Percentiles rank a stretch among this genome's conserved stretches.
These are phyloP conservation scores for Alternaria triticina DNA, from an alignment of 2,329 filamentous ascomycete genomes.

Conservation along the genomic window DNA sequence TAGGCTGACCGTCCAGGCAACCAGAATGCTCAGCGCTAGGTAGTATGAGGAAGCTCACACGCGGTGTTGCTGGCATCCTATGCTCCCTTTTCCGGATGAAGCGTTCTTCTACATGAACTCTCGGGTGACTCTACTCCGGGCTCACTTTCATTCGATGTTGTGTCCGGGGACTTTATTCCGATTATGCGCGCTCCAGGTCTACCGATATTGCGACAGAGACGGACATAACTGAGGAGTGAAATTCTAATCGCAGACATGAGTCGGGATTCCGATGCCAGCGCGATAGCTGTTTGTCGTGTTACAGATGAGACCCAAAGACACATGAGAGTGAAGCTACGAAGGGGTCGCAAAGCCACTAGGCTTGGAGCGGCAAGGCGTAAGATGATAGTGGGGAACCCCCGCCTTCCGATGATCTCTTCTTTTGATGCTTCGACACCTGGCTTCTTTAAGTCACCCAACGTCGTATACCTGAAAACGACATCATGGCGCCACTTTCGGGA, in stretches of 20 bases:
- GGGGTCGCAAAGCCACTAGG: neutral
- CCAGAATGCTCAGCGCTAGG: slow-evolving; percentile 1
- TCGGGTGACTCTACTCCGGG: neutral
- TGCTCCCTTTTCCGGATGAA: neutral
- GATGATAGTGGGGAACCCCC: neutral
- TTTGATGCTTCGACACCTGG: neutral
- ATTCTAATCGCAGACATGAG: neutral
- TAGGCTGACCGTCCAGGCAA: neutral
- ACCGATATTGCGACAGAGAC: neutral
- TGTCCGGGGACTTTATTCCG: neutral
- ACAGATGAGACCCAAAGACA: neutral
- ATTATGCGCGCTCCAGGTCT: neutral
- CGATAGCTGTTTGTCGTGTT: neutral
- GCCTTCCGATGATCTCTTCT: neutral
- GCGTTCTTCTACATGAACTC: neutral
- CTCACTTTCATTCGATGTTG: neutral
- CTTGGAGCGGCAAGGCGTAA: neutral
- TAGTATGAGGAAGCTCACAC: slow-evolving; percentile 1
- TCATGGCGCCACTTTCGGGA: neutral
- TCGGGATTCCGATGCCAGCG: neutral
- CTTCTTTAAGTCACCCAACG: neutral
- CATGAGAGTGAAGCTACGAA: neutral
- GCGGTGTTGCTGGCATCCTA: neutral
- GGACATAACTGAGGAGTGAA: neutral
- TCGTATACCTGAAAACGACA: neutral